These are phyloP conservation scores for Parmelia sp. DNA, from an alignment of 495 filamentous ascomycete species.

Conservation along the genomic window DNA sequence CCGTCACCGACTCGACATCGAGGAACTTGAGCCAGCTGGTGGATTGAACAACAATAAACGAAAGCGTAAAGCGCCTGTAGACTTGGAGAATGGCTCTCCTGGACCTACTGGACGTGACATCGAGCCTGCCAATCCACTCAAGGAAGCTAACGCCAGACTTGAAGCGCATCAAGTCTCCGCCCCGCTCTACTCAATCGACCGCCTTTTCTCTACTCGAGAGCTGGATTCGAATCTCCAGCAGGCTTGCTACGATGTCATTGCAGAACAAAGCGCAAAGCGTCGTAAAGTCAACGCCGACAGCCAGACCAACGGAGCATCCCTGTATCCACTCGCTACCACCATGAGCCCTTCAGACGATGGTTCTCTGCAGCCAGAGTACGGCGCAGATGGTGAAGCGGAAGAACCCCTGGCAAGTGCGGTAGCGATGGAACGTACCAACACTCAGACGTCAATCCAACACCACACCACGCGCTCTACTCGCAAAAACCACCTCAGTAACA, in stretches of 20 bases:
- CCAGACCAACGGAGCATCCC: constrained; percentile 30
- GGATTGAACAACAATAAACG: constrained; percentile 61
- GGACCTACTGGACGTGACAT: constrained; percentile 45
- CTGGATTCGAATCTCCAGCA: constrained; percentile 66
- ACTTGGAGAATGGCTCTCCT: constrained; percentile 68
- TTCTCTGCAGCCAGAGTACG: constrained; percentile 41
- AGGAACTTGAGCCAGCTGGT: constrained; percentile 61
- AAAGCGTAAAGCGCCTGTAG: constrained; percentile 60
- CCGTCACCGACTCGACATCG: constrained; percentile 69
- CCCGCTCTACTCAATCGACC: constrained; percentile 70
- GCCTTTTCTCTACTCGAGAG: constrained; percentile 92
- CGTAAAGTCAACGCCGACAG: constrained; percentile 27
- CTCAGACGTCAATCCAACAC: constrained; percentile 39
- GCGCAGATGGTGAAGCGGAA: constrained; percentile 37
- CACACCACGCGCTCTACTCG: constrained; percentile 70
- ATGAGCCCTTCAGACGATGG: constrained; percentile 44
- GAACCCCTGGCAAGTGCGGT: constrained; percentile 45
- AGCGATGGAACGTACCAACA: constrained; percentile 64
- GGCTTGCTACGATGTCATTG: constrained; percentile 59
- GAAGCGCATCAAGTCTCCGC: constrained; percentile 38
- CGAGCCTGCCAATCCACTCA: constrained; percentile 23
- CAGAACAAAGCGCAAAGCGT: constrained; percentile 43
- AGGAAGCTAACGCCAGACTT: constrained; percentile 29
- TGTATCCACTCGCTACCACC: constrained; percentile 39
- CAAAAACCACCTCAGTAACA: constrained; percentile 28